These are phyloP conservation scores for Paramecium sexaurelia DNA, from an alignment of 73 alveolate species.

Conservation along the genomic window DNA sequence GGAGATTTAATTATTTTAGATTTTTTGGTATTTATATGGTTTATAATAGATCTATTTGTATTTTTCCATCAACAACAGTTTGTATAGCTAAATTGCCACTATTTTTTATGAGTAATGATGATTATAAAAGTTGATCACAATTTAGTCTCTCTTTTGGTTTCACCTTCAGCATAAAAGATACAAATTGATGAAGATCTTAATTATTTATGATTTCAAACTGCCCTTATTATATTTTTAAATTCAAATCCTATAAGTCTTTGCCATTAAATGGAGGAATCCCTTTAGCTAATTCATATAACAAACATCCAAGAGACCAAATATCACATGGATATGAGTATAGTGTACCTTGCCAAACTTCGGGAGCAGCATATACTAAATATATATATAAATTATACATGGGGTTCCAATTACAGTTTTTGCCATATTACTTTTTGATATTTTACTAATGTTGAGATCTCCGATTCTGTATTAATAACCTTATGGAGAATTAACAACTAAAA, in stretches of 20 bases:
- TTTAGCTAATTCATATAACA: slow-evolving; percentile 54
- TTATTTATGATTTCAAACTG: neutral
- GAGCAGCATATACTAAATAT: slow-evolving; percentile 79
- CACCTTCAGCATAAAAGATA: neutral
- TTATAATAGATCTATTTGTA: neutral
- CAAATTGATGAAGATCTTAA: neutral
- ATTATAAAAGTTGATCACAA: neutral
- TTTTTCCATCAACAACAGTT: neutral
- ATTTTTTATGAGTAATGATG: neutral
- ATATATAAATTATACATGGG: slow-evolving; percentile 70
- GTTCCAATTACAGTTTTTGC: slow-evolving; percentile 84
- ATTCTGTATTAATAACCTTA: slow-evolving; percentile 76
- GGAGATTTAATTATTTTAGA: neutral
- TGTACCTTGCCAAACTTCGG: slow-evolving; percentile 87
- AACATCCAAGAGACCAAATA: slow-evolving; percentile 67
- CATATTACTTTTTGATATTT: slow-evolving; percentile 78
- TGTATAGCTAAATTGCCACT: neutral
- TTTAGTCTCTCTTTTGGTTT: neutral
- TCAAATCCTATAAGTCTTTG: neutral
- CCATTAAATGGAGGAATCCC: slow-evolving; percentile 29
- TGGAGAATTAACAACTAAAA: slow-evolving; percentile 86
- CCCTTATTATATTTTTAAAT: neutral
- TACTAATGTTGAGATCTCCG: slow-evolving; percentile 92
- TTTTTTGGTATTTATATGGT: slow-evolving; percentile 6
- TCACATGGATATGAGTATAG: slow-evolving; percentile 11